Conservation (phyloP, 768 basidiomycete species). For the Ramaria sp. region DNA sequence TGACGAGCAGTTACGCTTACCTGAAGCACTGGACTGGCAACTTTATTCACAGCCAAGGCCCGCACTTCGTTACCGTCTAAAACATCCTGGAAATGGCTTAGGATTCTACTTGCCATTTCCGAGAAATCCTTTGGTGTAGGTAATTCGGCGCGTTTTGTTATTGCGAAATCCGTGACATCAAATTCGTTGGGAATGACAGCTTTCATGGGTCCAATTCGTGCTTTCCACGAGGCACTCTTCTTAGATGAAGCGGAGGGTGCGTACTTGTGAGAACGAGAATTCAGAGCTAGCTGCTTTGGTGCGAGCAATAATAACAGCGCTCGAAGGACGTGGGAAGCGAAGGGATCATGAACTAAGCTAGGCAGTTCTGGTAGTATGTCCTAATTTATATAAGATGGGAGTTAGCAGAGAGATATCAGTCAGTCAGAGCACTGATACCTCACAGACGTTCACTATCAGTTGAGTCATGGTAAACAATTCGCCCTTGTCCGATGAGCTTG, state of each 20-base stretch:
- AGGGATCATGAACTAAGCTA: slow-evolving; percentile 68
- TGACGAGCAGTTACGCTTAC: slow-evolving; percentile 23
- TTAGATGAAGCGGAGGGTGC: slow-evolving; percentile 55
- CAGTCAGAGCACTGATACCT: slow-evolving; percentile 38
- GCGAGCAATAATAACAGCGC: slow-evolving; percentile 70
- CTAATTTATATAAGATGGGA: slow-evolving; percentile 23
- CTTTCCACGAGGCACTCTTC: slow-evolving; percentile 75
- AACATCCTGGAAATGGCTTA: slow-evolving; percentile 40
- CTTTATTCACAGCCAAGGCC: slow-evolving; percentile 63
- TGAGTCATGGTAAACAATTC: slow-evolving; percentile 57
- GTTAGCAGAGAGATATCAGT: slow-evolving; percentile 14
- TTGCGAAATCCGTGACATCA: slow-evolving; percentile 24
- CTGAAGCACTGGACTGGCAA: slow-evolving; percentile 67
- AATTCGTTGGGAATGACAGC: slow-evolving; percentile 48
- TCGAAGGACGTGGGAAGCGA: slow-evolving; percentile 85
- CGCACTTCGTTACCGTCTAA: slow-evolving; percentile 65
- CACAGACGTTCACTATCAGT: slow-evolving; percentile 50
- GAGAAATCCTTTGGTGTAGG: slow-evolving; percentile 40
- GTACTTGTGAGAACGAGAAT: slow-evolving; percentile 25
- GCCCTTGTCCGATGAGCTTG: slow-evolving; percentile 42
- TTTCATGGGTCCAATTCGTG: slow-evolving; percentile 69
- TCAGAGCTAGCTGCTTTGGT: slow-evolving; percentile 31
- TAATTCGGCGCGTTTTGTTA: slow-evolving; percentile 7
- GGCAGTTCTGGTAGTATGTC: slow-evolving; percentile 60
- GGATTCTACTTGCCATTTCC: slow-evolving; percentile 30